Evolutionary conservation across 805 yeast genomes (phyloP).

Genomic region (Candida odintsovae): DNA sequence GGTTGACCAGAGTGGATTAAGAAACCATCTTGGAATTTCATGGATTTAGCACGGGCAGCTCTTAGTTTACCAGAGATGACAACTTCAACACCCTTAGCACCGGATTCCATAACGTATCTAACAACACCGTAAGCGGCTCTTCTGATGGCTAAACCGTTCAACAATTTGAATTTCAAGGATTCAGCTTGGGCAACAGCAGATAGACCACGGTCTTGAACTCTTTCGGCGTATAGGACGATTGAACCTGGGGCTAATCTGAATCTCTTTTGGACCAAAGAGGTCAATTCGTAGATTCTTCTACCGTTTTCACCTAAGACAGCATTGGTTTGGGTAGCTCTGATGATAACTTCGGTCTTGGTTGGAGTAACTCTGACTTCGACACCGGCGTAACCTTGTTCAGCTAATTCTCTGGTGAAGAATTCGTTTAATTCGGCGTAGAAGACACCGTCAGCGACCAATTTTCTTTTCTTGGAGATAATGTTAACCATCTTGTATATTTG

Average conservation of each 20-base stretch:
- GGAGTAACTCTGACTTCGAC: constrained; percentile 99
- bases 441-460: constrained; percentile 99
- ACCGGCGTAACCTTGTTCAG: constrained; percentile 99
- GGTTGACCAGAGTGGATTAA: constrained; percentile 99
- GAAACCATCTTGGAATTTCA: constrained; percentile 99
- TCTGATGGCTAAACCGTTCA: constrained; percentile 98
- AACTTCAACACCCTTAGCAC: constrained; percentile 99
- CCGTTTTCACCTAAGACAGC: constrained; percentile 99
- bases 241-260: constrained; percentile 93
- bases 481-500: constrained; percentile 20
- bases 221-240: constrained; percentile 94
- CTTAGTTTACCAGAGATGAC: constrained; percentile 99
- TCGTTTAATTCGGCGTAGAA: constrained; percentile 99
- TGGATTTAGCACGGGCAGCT: constrained; percentile 99
- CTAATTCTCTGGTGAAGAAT: constrained; percentile 99
- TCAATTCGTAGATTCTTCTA: constrained; percentile 98
- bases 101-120: constrained; percentile 99
- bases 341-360: constrained; percentile 95
- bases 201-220: constrained; percentile 98
- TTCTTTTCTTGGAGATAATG: constrained; percentile 92
- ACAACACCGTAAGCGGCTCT: constrained; percentile 99
- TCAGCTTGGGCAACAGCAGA: constrained; percentile 99
- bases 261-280: constrained; percentile 97
- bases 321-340: constrained; percentile 98
- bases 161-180: constrained; percentile 95